Base-by-base conservation (phyloP, 495 filamentous ascomycete species). In the Talaromyces wortmannii region DNA sequence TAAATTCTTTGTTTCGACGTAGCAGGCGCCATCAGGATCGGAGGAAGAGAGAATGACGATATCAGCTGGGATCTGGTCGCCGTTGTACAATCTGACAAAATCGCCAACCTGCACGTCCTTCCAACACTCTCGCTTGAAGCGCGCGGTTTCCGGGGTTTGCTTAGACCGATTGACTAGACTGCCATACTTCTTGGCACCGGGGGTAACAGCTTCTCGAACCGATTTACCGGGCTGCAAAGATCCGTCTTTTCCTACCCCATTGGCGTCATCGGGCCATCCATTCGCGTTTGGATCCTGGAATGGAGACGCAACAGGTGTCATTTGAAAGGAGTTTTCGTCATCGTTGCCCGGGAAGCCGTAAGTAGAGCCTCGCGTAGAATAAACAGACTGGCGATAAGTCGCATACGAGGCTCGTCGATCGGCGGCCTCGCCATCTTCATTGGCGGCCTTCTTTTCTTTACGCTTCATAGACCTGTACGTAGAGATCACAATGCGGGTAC, bases 1-100 rank as follows among this genome's bases (percentile, higher is more conserved):
- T 67, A 99, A 71, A 63, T 95, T 96, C 77, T 96, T 99, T 3
- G 95, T 99, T 71, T 99, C 95, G 18, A 97, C 87, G 60, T 97
- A 97, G 67, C 95, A 99, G 33, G 91, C 88, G 40, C 95, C 95
- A 63, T 99, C 95, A 4, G 83, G 80, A 62, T 97, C 94, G 3
- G 94, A 97, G 8, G 95, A 97, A 11, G 94, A 90, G n/a, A 99
- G 75, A 51, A 99, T 89, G 49, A 97, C 86, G 45, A 97, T 78
- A 71, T 99, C 95, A 42, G 95, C 92, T 2, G 95, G 95, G 30
- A 99, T 86, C 57, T 92, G 89, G 64, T 99, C 95, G 51, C 95
- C 89, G 58, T 95, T 96, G 71, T 96, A 97, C 50, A 99, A 80
- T 53, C 95, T 89, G 47, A 99, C 88, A 68, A 95, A 97, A 69